These are phyloP conservation scores for Batkoa obscura DNA, from an alignment of 371 early-diverging fungal genomes.

Conservation along the genomic window DNA sequence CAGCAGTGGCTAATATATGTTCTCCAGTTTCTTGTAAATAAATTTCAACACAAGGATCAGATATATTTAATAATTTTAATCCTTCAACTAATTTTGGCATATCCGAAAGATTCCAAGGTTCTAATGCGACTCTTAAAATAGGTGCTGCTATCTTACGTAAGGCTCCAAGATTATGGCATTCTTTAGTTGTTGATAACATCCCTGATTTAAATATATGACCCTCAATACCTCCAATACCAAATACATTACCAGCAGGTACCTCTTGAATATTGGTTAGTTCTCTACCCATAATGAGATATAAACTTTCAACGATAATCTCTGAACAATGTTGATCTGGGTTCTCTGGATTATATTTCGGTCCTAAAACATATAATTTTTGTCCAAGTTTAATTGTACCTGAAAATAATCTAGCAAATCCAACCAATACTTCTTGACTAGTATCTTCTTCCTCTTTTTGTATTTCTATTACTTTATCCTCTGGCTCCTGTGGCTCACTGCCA, in stretches of 20 bases:
- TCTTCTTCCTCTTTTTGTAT: conserved; percentile 13
- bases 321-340: conserved; percentile 41
- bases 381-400: conserved; percentile 78
- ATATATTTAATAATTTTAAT: conserved; percentile 68
- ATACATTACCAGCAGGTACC: conserved; percentile 88
- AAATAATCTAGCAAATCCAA: conserved; percentile 88
- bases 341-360: conserved; percentile 76
- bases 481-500: conserved; percentile 10
- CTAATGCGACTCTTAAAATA: conserved; percentile 91
- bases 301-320: conserved; percentile 44
- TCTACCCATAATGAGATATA: conserved; percentile 92
- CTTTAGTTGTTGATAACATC: conserved; percentile 48
- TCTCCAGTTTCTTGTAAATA: conserved; percentile 86
- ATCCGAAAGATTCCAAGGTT: conserved; percentile 46
- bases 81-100: conserved; percentile 74
- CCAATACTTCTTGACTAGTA: conserved; percentile 24
- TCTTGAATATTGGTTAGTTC: conserved; percentile 61
- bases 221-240: conserved; percentile 86
- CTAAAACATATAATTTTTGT: conserved; percentile 64
- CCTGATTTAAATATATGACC: conserved; percentile 77
- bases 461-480: conserved; percentile 13
- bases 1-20: conserved; percentile 85
- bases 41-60: conserved; percentile 88
- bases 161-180: conserved; percentile 10
- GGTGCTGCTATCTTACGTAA: conserved; percentile 34